Percentiles rank a stretch among this genome's conserved stretches.
Conservation (phyloP, 805 yeast species). For the Myxozyma lipomycoides region DNA sequence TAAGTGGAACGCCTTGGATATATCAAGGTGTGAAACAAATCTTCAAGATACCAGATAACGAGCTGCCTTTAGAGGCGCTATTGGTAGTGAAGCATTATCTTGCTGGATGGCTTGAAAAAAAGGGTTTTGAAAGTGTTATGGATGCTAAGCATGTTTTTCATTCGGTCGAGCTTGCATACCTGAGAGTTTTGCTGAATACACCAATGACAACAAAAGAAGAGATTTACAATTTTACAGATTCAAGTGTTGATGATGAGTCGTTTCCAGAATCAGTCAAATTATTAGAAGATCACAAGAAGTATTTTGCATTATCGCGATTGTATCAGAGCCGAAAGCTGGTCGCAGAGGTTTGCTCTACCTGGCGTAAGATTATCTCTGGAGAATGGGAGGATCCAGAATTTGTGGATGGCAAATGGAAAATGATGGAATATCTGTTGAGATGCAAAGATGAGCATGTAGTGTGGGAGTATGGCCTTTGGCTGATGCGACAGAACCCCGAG, state of each 20-base stretch:
- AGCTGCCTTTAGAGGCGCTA: slow-evolving; percentile 22
- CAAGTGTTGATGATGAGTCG: slow-evolving; percentile 31
- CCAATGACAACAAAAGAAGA: slow-evolving; percentile 30
- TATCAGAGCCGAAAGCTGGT: slow-evolving; percentile 30
- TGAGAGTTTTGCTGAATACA: slow-evolving; percentile 29
- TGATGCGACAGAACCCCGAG: slow-evolving; percentile 33
- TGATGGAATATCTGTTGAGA: slow-evolving; percentile 31
- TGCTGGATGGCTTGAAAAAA: slow-evolving; percentile 33
- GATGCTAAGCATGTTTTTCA: slow-evolving; percentile 32
- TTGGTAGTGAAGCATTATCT: slow-evolving; percentile 31
- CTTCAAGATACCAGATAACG: slow-evolving; percentile 14
- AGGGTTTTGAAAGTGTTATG: slow-evolving; percentile 33
- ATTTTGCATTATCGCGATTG: slow-evolving; percentile 33
- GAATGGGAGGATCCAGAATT: slow-evolving; percentile 32
- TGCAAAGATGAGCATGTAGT: slow-evolving; percentile 35
- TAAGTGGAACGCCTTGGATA: slow-evolving; percentile 32
- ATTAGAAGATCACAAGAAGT: slow-evolving; percentile 28
- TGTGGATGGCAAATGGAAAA: slow-evolving; percentile 31
- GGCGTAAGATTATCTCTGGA: slow-evolving; percentile 31
- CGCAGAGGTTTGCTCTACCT: slow-evolving; percentile 32
- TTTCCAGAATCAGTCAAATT: slow-evolving; percentile 29
- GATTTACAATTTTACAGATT: slow-evolving; percentile 30
- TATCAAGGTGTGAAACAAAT: slow-evolving; percentile 34
- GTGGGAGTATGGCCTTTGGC: slow-evolving; percentile 40
- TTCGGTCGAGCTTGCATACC: slow-evolving; percentile 35